These are phyloP conservation scores for Taiwanofungus camphoratus DNA, from an alignment of 1,284 basidiomycete species.

Conservation along the genomic window DNA sequence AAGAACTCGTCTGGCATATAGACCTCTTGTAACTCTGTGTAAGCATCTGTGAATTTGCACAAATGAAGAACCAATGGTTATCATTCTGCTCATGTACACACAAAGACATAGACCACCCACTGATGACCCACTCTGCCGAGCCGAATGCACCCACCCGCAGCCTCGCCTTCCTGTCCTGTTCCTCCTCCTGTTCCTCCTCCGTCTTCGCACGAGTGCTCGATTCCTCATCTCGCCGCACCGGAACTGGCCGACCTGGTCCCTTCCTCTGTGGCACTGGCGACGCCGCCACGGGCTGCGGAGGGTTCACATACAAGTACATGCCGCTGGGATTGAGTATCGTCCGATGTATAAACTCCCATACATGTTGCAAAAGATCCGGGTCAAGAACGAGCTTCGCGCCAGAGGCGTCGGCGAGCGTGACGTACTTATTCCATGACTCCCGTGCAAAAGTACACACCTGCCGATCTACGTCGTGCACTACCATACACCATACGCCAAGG, in stretches of 20 bases:
- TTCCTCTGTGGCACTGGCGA: slow-evolving; percentile 26
- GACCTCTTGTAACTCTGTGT: slow-evolving; percentile 8
- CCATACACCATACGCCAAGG: slow-evolving; percentile 77
- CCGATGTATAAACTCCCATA: slow-evolving; percentile 47
- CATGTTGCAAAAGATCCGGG: slow-evolving; percentile 22
- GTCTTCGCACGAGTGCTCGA: slow-evolving; percentile 30
- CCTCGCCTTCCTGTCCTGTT: slow-evolving; percentile 64
- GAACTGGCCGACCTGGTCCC: slow-evolving; percentile 27
- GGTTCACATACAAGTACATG: slow-evolving; percentile 67
- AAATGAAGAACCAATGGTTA: slow-evolving; percentile 4
- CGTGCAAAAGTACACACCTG: slow-evolving; percentile 47
- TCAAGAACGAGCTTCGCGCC: slow-evolving; percentile 34
- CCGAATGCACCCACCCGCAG: slow-evolving; percentile 71
- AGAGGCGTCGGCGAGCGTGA: slow-evolving; percentile 23
- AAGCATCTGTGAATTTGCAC: slow-evolving; percentile 10
- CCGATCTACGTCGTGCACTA: slow-evolving; percentile 70
- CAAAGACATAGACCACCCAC: slow-evolving; percentile 34
- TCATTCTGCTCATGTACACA: slow-evolving; percentile 11
- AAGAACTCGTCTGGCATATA: slow-evolving; percentile 25
- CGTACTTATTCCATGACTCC: slow-evolving; percentile 48
- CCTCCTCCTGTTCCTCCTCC: slow-evolving; percentile 60
- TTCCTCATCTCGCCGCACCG: slow-evolving; percentile 25
- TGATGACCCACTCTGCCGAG: slow-evolving; percentile 58
- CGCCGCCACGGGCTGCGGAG: slow-evolving; percentile 39
- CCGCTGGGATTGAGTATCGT: slow-evolving; percentile 63